A percentile compares a stretch with the other conserved stretches of the same genome.
Evolutionary conservation across 2,329 filamentous ascomycete species (phyloP).

Genomic region (Beauveria australis): DNA sequence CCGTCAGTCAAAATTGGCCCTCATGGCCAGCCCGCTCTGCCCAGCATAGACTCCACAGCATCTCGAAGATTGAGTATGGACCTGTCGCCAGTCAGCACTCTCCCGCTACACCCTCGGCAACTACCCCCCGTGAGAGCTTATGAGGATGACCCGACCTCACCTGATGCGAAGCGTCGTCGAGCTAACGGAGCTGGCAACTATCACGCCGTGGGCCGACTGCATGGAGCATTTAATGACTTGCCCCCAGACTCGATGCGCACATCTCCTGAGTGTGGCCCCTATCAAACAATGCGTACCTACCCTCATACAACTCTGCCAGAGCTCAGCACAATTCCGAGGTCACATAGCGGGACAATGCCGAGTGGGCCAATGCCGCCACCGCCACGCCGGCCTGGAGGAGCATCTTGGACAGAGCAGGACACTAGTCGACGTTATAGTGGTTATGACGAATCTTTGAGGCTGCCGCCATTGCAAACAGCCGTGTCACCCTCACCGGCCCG

Average conservation of each 20-base stretch:
- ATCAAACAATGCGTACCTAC: constrained; percentile 17
- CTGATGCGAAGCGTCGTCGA: constrained; percentile 56
- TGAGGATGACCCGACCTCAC: constrained; percentile 33
- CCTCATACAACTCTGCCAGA: constrained; percentile 22
- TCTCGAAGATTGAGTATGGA: constrained; percentile 23
- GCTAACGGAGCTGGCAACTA: constrained; percentile 37
- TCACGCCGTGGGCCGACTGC: constrained; percentile 18
- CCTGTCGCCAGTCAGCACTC: constrained; percentile 16
- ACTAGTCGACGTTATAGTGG: constrained; percentile 34
- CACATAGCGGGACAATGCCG: constrained; percentile 38
- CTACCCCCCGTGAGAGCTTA: constrained; percentile 18
- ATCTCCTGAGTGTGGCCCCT: constrained; percentile 16
- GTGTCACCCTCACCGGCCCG: constrained; percentile 24
- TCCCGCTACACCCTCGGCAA: constrained; percentile 17
- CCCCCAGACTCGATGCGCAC: constrained; percentile 15
- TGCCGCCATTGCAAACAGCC: constrained; percentile 45
- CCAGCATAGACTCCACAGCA: constrained; percentile 18
- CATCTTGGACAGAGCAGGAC: constrained; percentile 24
- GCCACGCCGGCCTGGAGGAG: constrained; percentile 33
- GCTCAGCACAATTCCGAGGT: constrained; percentile 22
- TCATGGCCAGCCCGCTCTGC: constrained; percentile 15
- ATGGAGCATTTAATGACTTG: constrained; percentile 11
- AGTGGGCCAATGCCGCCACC: constrained; percentile 45
- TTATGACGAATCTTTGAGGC: constrained; percentile 45
- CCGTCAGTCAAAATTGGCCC: constrained; percentile 22